A percentile compares a stretch with the other conserved stretches of the same genome.
Conservation (phyloP, 768 basidiomycete species). For the Lactifluus pinguis region DNA sequence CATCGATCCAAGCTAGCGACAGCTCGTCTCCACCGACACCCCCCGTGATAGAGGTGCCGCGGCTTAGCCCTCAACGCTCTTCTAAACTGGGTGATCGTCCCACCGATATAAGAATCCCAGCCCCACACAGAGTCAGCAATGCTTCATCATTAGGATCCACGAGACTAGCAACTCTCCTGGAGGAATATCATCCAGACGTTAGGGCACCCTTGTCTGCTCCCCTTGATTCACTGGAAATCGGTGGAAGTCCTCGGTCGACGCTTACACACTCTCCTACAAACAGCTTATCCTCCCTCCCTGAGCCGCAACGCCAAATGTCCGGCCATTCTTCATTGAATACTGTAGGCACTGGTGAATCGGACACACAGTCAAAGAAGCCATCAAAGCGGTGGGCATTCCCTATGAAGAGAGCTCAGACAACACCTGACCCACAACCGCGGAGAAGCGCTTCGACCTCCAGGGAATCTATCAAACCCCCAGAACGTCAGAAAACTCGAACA, state of each 20-base stretch:
- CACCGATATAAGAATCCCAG: not conserved
- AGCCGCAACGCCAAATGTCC: not conserved
- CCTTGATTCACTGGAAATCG: not conserved
- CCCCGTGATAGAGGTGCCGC: not conserved
- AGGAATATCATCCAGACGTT: not conserved
- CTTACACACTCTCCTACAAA: not conserved
- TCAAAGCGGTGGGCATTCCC: not conserved
- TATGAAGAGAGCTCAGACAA: not conserved
- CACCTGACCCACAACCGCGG: not conserved
- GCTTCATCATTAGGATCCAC: not conserved
- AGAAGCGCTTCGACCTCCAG: not conserved
- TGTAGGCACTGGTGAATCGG: not conserved
- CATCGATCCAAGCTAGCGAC: not conserved
- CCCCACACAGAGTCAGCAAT: not conserved
- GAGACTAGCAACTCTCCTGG: constrained; percentile 4
- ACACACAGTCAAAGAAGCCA: not conserved
- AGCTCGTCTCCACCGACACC: not conserved
- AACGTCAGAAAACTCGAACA: not conserved
- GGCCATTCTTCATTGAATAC: not conserved
- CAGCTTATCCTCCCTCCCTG: not conserved
- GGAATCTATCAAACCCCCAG: not conserved
- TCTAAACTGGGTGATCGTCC: not conserved
- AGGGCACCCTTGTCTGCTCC: not conserved
- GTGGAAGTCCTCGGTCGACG: not conserved
- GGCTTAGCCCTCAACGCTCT: not conserved